These are phyloP conservation scores for Recurvomyces mirabilis DNA, from an alignment of 495 filamentous ascomycete species.

Conservation along the genomic window DNA sequence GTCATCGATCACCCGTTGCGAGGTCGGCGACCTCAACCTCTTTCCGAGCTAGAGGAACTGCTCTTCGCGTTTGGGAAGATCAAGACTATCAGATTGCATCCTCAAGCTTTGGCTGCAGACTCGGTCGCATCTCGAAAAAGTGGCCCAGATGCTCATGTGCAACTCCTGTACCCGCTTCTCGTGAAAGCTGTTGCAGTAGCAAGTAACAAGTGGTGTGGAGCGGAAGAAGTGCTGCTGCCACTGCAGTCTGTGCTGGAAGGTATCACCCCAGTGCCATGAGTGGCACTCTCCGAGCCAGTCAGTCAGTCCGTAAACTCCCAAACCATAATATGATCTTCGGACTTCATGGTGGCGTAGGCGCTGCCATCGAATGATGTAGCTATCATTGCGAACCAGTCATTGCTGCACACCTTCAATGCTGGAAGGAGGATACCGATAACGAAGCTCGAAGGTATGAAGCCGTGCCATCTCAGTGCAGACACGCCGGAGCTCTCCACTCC, in stretches of 20 bases:
- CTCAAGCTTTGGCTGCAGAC: conserved; percentile 54
- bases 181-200: conserved; percentile 58
- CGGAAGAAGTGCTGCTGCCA: conserved; percentile 49
- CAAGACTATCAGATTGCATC: conserved; percentile 55
- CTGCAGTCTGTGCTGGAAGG: conserved; percentile 47
- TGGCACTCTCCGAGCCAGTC: neutral
- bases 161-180: conserved; percentile 72
- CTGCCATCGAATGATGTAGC: conserved; percentile 24
- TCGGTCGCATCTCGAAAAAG: conserved; percentile 41
- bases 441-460: conserved; percentile 26
- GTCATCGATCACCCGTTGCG: conserved; percentile 86
- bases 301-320: conserved; percentile 20
- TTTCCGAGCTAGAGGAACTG: conserved; percentile 67
- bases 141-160: conserved; percentile 59
- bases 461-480: conserved; percentile 24
- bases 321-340: conserved; percentile 6
- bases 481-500: neutral
- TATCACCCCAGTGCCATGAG: conserved; percentile 3
- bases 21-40: conserved; percentile 84
- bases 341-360: conserved; percentile 16
- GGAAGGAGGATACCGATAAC: conserved; percentile 22
- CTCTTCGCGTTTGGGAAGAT: conserved; percentile 56
- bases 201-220: conserved; percentile 34
- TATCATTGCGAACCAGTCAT: conserved; percentile 27
- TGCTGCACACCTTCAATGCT: conserved; percentile 17